Base-by-base conservation (phyloP, 352 stramenopile species). In the Salisapilia sapeloensis region DNA sequence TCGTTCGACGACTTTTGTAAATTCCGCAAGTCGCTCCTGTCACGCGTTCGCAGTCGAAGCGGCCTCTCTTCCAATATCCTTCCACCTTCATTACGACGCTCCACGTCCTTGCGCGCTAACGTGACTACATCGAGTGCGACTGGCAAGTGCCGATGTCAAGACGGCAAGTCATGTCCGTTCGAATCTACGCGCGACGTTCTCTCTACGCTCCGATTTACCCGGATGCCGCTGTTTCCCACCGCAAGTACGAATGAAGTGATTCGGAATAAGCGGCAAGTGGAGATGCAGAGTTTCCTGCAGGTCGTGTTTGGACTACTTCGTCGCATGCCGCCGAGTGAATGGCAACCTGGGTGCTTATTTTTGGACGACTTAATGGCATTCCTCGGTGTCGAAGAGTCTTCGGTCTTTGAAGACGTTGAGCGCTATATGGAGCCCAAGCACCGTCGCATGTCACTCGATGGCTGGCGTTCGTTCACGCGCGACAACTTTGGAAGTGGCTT, bases 241-340 rank as follows among this genome's bases (percentile, higher is more conserved):
- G 50, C 50, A 17, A 47, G 58, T 24, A 60, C 41, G 28, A 49
- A 50, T 12, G 53, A 70, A 23, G 35, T 42, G 6, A 58, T 82
- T 40, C 42, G 83, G 1, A 60, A 39, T 6, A 79, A 64, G 40
- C 65, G 69, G 19, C 67, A 85, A 39, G 35, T 39, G 19, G 70
- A 90, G 53, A 79, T 86, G 63, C 69, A 83, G 53, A 80, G 76
- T 38, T 90, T 90, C 37, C 40, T 90, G 25, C 62, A 60, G 31
- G 69, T 82, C 40, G 61, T 90, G 38, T 82, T 86, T 35, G 60
- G 58, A 25, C 78, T 84, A 34, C 44, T 90, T 38, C 70, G 84
- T 42, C 62, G 63, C 30, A 80, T 81, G 57, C 60, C 77, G 40
- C 59, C 64, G 15, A 56, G 50, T 19, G 49, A 54, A 32, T 84